Percentiles rank a stretch among this genome's conserved stretches.
Evolutionary conservation across 495 filamentous ascomycete genomes (phyloP).

Genomic region (Penicillium nucicola): DNA sequence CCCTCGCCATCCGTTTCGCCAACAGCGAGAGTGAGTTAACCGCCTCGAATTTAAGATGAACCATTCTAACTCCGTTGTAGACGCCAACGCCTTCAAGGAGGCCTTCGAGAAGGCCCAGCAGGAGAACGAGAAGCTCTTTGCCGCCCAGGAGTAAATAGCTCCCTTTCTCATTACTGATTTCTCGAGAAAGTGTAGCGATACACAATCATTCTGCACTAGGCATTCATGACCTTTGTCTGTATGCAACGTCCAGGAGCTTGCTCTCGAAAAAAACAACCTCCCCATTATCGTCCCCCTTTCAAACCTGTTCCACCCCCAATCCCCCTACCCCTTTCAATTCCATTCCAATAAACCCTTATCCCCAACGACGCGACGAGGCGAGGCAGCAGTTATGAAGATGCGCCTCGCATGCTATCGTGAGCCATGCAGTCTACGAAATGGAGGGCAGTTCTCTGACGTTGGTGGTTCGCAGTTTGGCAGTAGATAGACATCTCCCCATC

Average conservation of each 20-base stretch:
- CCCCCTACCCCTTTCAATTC: slow-evolving; percentile 9
- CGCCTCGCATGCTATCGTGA: slow-evolving; percentile 27
- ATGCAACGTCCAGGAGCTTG: slow-evolving; percentile 14
- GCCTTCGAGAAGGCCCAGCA: slow-evolving; percentile 97
- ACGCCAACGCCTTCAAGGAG: slow-evolving; percentile 97
- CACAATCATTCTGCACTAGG: slow-evolving; percentile 9
- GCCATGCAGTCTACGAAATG: slow-evolving; percentile 28
- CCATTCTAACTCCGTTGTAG: slow-evolving; percentile 40
- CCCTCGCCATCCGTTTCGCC: slow-evolving; percentile 94
- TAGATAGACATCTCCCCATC: slow-evolving; percentile 42
- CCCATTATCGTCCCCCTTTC: slow-evolving; percentile 10
- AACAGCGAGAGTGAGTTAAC: slow-evolving; percentile 86
- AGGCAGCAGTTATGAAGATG: slow-evolving; percentile 33
- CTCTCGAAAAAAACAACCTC: slow-evolving; percentile 14
- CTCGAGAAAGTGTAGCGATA: not conserved
- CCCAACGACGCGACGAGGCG: slow-evolving; percentile 22
- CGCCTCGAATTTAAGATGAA: not conserved
- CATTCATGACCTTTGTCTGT: slow-evolving; percentile 4
- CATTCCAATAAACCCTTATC: slow-evolving; percentile 5
- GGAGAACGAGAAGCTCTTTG: slow-evolving; percentile 87
- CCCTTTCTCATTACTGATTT: not conserved
- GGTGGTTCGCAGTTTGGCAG: slow-evolving; percentile 28
- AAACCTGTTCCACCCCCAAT: slow-evolving; percentile 10
- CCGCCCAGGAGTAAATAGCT: slow-evolving; percentile 39
- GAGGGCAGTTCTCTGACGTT: slow-evolving; percentile 22